phyloP scores from a whole-genome alignment of 208 protist species.

The Acanthamoeba triangularis region DNA sequence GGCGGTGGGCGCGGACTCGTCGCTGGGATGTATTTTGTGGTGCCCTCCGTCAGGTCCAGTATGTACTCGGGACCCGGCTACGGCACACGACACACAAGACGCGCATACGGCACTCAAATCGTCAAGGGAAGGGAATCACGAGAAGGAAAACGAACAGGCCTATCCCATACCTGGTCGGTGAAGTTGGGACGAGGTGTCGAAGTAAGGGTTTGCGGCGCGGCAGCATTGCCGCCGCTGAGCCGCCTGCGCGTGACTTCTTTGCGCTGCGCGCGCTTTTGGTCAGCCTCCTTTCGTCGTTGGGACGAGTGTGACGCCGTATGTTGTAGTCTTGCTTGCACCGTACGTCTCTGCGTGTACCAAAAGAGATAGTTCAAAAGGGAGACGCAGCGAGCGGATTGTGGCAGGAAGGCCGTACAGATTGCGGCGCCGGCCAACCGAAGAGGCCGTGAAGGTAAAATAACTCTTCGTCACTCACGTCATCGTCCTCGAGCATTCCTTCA shows the following conservation, averaged over 20 bases:
- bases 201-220: no score
- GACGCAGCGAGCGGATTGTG: no score
- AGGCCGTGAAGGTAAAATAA: background rate
- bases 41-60: background rate
- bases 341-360: background rate
- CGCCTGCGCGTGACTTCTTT: background rate
- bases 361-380: background rate
- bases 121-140: background rate
- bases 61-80: background rate
- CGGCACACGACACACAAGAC: background rate
- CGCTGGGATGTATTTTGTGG: background rate
- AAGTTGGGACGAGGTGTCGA: no score
- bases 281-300: background rate
- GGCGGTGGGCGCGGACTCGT: no score
- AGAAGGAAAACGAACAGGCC: no score
- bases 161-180: no score
- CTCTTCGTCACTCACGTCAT: background rate
- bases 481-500: background rate
- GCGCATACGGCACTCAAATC: background rate
- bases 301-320: background rate
- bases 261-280: slow-evolving; percentile 6
- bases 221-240: background rate
- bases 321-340: background rate
- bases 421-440: background rate
- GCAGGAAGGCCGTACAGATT: background rate